Evolutionary conservation across 2,329 filamentous ascomycete species (phyloP).

Genomic region (Claviceps fusiformis): DNA sequence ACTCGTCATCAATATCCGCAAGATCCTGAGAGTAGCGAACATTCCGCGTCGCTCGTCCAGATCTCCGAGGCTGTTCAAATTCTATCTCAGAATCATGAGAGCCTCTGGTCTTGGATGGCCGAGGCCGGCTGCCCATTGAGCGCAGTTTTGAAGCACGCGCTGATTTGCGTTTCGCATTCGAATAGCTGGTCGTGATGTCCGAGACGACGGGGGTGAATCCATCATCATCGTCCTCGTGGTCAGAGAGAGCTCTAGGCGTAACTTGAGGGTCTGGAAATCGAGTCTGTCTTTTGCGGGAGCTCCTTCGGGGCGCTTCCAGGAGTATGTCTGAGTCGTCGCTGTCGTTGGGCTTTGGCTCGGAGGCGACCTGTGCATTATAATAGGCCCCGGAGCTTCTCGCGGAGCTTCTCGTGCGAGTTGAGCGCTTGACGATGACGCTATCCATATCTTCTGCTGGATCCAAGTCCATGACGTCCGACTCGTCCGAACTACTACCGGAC

Average conservation of each 20-base stretch:
- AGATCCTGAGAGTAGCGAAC: conserved; percentile 35
- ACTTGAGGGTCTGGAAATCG: not conserved
- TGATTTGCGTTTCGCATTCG: conserved; percentile 9
- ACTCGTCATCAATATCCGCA: conserved; percentile 45
- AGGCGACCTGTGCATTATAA: not conserved
- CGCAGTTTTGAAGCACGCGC: conserved; percentile 11
- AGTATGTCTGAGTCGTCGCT: conserved; percentile 2
- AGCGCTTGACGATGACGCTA: conserved; percentile 5
- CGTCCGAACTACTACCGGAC: conserved; percentile 12
- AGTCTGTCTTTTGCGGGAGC: conserved; percentile 1
- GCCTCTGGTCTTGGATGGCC: conserved; percentile 11
- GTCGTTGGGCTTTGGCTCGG: conserved; percentile 3
- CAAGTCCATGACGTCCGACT: conserved; percentile 15
- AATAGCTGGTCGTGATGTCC: conserved; percentile 17
- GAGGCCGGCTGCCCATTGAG: conserved; percentile 6
- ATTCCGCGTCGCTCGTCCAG: conserved; percentile 31
- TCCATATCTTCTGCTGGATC: conserved; percentile 12
- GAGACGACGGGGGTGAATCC: conserved; percentile 23
- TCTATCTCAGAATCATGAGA: conserved; percentile 34
- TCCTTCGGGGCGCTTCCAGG: conserved; percentile 6
- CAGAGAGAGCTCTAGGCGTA: conserved; percentile 2
- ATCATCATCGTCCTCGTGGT: conserved; percentile 21
- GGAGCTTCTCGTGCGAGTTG: not conserved
- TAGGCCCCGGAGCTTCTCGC: not conserved
- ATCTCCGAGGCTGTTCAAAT: conserved; percentile 37